Base-by-base conservation (phyloP, 1,139 yeast genomes). In the Torulaspora globosa region DNA sequence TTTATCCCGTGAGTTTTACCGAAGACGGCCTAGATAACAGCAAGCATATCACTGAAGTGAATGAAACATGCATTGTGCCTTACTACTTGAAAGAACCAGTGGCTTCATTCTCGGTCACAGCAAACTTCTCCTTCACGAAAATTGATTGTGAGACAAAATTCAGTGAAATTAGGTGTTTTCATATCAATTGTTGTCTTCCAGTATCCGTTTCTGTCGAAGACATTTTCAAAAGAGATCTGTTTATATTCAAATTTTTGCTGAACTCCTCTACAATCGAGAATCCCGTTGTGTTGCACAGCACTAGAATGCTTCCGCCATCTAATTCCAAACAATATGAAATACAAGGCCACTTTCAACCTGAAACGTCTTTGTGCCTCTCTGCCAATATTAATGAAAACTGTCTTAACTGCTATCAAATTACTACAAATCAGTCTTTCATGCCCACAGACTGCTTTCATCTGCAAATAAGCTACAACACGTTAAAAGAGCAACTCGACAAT, bases 141-240 rank as follows among this genome's bases (percentile, higher is more conserved):
- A 36, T 34, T 8, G 43, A 27, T 5, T 35, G 45, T n/a, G 34
- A 23, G 16, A 27, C 24, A 27, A 46, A 40, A 24, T 54, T 44
- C 46, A 50, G 51, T 33, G 58, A 58, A 29, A 32, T 40, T 1
- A 47, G 50, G 30, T 15, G 34, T 7, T 31, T 52, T n/a, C 28
- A 38, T 7, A 47, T 59, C 11, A 48, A 51, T 21, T 53, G 59
- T 29, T 51, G 50, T 39, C 48, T 63, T 11, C 65, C 66, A 7
- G 39, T 63, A 1, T 59, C 63, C 5, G 66, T 63, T 9, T 59
- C 67, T 4, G 66, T 63, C 3, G 67, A 63, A 42, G 66, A 63
- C 36, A 60, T 63, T 18, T 59, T 57, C 44, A 59, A 59, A 36
- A 54, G 46, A 23, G 59, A 58, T 28, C 34, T 48, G 2, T 60